These are phyloP conservation scores for Closterium sp. DNA, from an alignment of 139 green algal species.

Conservation along the genomic window DNA sequence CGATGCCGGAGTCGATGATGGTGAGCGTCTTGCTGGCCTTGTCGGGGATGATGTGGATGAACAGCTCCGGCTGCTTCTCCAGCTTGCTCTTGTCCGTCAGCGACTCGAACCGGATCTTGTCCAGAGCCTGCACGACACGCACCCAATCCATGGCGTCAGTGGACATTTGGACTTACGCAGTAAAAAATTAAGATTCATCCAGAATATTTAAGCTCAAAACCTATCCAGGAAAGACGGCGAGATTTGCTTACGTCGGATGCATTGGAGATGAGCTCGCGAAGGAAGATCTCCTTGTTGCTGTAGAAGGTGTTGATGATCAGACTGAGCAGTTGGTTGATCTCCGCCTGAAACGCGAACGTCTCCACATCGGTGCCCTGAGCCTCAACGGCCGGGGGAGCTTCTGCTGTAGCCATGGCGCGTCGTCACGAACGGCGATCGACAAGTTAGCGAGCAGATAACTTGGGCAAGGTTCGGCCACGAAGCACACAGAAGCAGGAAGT, in stretches of 20 bases:
- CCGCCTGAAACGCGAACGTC: slow-evolving; percentile 66
- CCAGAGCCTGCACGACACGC: slow-evolving; percentile 74
- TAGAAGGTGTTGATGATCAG: slow-evolving; percentile 98
- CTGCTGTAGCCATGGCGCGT: background rate
- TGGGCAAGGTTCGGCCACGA: background rate
- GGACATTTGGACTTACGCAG: no score
- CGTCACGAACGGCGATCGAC: background rate
- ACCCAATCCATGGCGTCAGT: background rate
- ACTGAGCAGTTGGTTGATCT: slow-evolving; percentile 99
- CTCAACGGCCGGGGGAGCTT: background rate
- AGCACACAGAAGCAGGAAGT: background rate
- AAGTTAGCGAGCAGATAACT: background rate
- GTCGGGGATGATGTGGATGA: slow-evolving; percentile 94
- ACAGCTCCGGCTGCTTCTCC: slow-evolving; percentile 88
- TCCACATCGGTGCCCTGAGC: slow-evolving; percentile 33
- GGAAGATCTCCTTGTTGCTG: slow-evolving; percentile 97
- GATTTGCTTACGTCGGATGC: slow-evolving; percentile 61
- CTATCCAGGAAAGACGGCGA: background rate
- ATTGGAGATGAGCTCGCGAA: slow-evolving; percentile 96
- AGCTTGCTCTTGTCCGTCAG: slow-evolving; percentile 98
- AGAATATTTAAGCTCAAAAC: no score
- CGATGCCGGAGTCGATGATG: slow-evolving; percentile 92
- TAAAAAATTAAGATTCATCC: no score
- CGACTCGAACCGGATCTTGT: slow-evolving; percentile 97
- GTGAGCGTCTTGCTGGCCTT: slow-evolving; percentile 96